A percentile compares a stretch with the other conserved stretches of the same genome.
Evolutionary conservation across 208 protist species (phyloP).

Genomic region (Leishmania turanica): DNA sequence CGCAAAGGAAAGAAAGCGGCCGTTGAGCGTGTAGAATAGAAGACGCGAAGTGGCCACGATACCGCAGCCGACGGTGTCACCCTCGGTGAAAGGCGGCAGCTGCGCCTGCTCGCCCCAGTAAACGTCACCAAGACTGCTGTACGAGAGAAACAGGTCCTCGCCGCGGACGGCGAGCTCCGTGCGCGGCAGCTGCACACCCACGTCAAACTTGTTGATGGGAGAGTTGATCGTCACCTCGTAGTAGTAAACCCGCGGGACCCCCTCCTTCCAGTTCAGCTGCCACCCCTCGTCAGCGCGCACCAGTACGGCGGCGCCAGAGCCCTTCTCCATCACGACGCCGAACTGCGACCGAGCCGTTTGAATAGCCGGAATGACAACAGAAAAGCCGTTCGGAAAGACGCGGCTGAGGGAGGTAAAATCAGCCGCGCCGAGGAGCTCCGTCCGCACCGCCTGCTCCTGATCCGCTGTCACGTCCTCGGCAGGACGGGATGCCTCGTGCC

Average conservation of each 20-base stretch:
- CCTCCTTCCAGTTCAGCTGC: slow-evolving; percentile 74
- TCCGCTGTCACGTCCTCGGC: slow-evolving; percentile 14
- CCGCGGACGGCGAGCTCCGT: slow-evolving; percentile 26
- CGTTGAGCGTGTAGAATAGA: slow-evolving; percentile 91
- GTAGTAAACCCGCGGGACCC: slow-evolving; percentile 81
- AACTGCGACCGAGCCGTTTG: slow-evolving; percentile 61
- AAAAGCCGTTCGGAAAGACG: slow-evolving; percentile 85
- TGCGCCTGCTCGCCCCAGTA: slow-evolving; percentile 33
- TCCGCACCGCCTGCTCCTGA: slow-evolving; percentile 43
- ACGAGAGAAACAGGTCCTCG: slow-evolving; percentile 60
- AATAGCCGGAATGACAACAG: slow-evolving; percentile 70
- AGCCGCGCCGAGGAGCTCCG: slow-evolving; percentile 58
- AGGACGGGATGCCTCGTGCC: slow-evolving; percentile 30
- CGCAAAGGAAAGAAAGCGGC: slow-evolving; percentile 71
- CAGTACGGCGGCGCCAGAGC: slow-evolving; percentile 37
- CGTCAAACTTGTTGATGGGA: slow-evolving; percentile 34
- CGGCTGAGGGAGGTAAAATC: slow-evolving; percentile 74
- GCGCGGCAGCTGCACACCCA: slow-evolving; percentile 39
- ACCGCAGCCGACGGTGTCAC: slow-evolving; percentile 86
- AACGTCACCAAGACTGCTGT: slow-evolving; percentile 64
- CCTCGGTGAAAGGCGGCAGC: slow-evolving; percentile 66
- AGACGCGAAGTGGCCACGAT: slow-evolving; percentile 65
- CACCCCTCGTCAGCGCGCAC: slow-evolving; percentile 88
- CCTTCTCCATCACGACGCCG: slow-evolving; percentile 76
- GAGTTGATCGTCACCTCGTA: slow-evolving; percentile 83